These are phyloP conservation scores for Turnera subulata DNA, from an alignment of 345 rosid genomes.

Conservation along the genomic window DNA sequence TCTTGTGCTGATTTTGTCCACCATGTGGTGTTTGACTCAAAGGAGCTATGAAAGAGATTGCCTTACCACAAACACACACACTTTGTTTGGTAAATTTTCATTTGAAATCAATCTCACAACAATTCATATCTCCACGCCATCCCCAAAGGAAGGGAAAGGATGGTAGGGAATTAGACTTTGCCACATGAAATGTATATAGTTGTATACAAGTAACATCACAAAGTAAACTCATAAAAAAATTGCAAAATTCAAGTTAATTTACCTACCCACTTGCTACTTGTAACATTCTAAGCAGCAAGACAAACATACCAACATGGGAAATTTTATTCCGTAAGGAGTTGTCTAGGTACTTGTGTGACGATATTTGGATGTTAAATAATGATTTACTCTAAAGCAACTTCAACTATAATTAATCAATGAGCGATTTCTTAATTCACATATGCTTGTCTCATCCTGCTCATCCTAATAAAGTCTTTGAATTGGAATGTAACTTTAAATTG, in stretches of 20 bases:
- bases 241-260: too few species aligned
- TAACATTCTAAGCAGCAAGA: background rate
- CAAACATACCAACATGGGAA: background rate
- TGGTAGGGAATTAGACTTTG: background rate
- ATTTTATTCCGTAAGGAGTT: background rate
- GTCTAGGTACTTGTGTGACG: background rate
- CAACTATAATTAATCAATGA: background rate
- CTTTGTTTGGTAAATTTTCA: background rate
- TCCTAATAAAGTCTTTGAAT: too few species aligned
- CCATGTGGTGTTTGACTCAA: background rate
- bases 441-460: background rate
- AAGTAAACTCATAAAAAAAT: background rate
- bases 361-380: background rate
- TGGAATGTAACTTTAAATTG: too few species aligned
- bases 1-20: background rate
- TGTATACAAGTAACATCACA: background rate
- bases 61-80: background rate
- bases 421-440: background rate
- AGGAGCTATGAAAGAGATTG: conserved; percentile 16
- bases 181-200: too few species aligned
- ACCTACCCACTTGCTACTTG: background rate
- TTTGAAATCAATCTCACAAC: background rate
- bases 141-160: too few species aligned
- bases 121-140: too few species aligned
- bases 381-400: background rate